Conservation (phyloP, 2,329 filamentous ascomycete genomes). For the Talaromyces islandicus region DNA sequence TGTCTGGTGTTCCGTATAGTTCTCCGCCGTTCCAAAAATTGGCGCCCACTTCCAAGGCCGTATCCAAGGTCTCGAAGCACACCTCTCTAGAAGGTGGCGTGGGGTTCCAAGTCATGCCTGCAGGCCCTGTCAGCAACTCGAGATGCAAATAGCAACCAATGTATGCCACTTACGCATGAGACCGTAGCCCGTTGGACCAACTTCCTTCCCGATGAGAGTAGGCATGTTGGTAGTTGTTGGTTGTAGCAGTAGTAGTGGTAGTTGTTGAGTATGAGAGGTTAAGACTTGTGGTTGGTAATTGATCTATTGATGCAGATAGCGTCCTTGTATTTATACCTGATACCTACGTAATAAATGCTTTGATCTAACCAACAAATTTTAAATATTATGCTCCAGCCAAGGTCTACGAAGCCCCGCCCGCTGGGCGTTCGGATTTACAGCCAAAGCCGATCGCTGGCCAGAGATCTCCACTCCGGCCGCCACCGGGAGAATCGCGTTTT, state of each 20-base stretch:
- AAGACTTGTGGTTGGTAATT: neutral
- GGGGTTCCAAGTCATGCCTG: constrained; percentile 15
- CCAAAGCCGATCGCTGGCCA: neutral
- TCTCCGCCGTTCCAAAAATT: constrained; percentile 60
- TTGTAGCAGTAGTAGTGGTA: neutral
- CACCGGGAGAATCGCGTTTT: neutral
- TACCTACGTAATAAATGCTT: neutral
- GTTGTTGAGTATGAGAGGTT: neutral
- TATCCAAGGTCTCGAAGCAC: constrained; percentile 36
- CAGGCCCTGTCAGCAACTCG: neutral
- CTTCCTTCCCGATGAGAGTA: constrained; percentile 12
- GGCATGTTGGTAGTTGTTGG: constrained; percentile 10
- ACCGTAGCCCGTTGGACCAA: constrained; percentile 15
- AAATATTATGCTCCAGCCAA: neutral
- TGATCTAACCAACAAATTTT: neutral
- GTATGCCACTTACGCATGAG: constrained; percentile 12
- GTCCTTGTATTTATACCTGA: neutral
- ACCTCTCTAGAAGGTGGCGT: constrained; percentile 9
- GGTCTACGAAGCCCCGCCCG: neutral
- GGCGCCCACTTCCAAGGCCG: constrained; percentile 43
- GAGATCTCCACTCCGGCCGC: neutral
- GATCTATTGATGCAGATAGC: neutral
- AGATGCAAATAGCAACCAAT: neutral
- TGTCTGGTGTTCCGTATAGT: constrained; percentile 56
- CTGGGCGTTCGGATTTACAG: neutral